These are phyloP conservation scores for Naegleria lovaniensis DNA, from an alignment of 208 protist genomes.

Conservation along the genomic window DNA sequence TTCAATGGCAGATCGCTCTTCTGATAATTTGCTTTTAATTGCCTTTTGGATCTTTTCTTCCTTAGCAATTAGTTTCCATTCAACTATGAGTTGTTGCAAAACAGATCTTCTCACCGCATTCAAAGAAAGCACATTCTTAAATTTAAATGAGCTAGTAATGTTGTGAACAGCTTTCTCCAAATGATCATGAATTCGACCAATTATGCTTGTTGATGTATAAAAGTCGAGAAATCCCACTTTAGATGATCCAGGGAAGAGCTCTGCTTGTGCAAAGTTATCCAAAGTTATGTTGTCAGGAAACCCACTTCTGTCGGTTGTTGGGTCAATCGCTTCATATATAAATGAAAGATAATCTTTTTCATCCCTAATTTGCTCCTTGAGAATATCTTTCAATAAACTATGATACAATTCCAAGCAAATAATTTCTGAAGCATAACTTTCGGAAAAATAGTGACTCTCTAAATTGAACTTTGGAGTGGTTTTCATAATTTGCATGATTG, in stretches of 20 bases:
- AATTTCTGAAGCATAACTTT: slow-evolving; percentile 42
- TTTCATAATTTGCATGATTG: slow-evolving; percentile 39
- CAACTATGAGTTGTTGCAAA: slow-evolving; percentile 35
- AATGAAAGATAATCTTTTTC: slow-evolving; percentile 17
- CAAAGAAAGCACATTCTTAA: neutral
- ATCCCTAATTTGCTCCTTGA: slow-evolving; percentile 38
- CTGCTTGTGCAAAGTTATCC: neutral
- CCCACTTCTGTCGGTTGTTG: neutral
- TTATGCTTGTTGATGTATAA: neutral
- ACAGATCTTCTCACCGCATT: neutral
- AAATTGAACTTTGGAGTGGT: slow-evolving; percentile 40
- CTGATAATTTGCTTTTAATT: neutral
- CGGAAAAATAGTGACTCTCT: slow-evolving; percentile 36
- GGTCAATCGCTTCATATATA: neutral
- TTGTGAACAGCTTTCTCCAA: slow-evolving; percentile 19
- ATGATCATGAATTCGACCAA: slow-evolving; percentile 22
- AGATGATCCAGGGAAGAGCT: neutral
- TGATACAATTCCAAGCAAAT: slow-evolving; percentile 38
- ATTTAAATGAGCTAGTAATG: slow-evolving; percentile 6
- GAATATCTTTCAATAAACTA: slow-evolving; percentile 44
- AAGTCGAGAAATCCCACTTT: slow-evolving; percentile 6
- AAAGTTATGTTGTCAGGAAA: neutral
- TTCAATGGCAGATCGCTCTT: neutral
- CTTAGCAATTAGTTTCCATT: slow-evolving; percentile 41
- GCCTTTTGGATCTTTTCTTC: slow-evolving; percentile 40